Percentiles rank a stretch among this genome's conserved stretches.
Evolutionary conservation across 2,329 filamentous ascomycete genomes (phyloP).

Genomic region (Sporothrix euskadiensis): DNA sequence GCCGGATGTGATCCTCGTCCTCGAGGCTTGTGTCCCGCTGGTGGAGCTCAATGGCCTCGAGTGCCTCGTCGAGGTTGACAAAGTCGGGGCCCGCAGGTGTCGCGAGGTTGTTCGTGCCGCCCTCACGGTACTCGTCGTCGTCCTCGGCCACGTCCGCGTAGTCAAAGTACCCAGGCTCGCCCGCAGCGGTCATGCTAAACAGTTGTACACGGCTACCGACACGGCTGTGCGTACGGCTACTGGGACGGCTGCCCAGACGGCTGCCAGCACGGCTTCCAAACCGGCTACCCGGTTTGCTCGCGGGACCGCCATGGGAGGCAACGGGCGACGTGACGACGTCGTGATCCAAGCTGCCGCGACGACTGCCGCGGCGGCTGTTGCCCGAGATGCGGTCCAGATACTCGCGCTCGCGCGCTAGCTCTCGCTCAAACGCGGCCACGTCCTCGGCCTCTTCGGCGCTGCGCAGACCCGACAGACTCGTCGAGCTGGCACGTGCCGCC

Average conservation of each 20-base stretch:
- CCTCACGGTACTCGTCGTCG: conserved; percentile 47
- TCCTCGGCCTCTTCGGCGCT: conserved; percentile 52
- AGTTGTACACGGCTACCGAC: conserved; percentile 47
- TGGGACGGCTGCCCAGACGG: conserved; percentile 49
- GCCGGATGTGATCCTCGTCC: conserved; percentile 60
- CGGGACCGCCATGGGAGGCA: conserved; percentile 34
- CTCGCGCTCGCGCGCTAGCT: conserved; percentile 54
- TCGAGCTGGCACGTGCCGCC: conserved; percentile 64
- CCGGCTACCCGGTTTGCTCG: conserved; percentile 42
- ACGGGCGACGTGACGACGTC: conserved; percentile 35
- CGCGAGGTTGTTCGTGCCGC: not conserved
- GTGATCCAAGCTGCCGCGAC: conserved; percentile 34
- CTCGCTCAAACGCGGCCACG: conserved; percentile 48
- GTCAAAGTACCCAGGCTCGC: conserved; percentile 25
- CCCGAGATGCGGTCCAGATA: conserved; percentile 41
- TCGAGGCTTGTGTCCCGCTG: conserved; percentile 50
- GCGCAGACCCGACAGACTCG: conserved; percentile 56
- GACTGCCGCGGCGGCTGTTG: conserved; percentile 53
- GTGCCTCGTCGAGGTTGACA: conserved; percentile 60
- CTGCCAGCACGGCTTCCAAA: conserved; percentile 50
- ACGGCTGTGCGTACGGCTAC: conserved; percentile 54
- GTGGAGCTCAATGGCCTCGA: conserved; percentile 53
- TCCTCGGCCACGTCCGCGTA: conserved; percentile 35
- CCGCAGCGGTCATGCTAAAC: conserved; percentile 38
- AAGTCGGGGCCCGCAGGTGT: conserved; percentile 58